Percentiles rank a stretch among this genome's conserved stretches.
phyloP scores from a whole-genome alignment of 1,139 yeast genomes.

The Kodamaea sp. region DNA sequence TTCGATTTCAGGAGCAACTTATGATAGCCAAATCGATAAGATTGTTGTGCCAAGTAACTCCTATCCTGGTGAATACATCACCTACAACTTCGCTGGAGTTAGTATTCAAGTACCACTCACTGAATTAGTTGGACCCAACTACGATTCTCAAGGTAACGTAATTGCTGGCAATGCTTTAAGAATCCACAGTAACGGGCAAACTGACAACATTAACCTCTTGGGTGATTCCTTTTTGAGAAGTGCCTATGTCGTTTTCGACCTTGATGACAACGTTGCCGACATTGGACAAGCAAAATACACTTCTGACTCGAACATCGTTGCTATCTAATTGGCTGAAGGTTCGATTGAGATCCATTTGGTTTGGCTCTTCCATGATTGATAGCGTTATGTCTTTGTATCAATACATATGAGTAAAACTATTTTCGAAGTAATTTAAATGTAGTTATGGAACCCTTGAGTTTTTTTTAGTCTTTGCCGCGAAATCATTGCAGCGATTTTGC shows the following conservation, averaged over 20 bases:
- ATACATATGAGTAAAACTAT: conserved; percentile 1
- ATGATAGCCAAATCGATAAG: conserved; percentile 14
- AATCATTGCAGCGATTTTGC: no score
- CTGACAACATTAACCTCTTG: conserved; percentile 6
- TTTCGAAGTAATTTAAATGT: no score
- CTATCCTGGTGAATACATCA: background rate
- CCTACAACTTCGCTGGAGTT: background rate
- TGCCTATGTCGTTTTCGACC: conserved; percentile 20
- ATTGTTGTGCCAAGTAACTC: conserved; percentile 14
- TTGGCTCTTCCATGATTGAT: no score
- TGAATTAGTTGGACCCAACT: conserved; percentile 6
- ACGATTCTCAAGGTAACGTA: background rate
- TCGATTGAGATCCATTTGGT: background rate
- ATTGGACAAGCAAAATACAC: conserved; percentile 18
- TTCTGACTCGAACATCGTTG: background rate
- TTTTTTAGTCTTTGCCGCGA: no score
- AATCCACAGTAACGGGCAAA: background rate
- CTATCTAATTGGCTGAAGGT: no score
- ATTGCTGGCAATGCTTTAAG: no score
- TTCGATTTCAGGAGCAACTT: conserved; percentile 8
- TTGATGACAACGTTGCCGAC: conserved; percentile 16
- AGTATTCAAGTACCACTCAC: conserved; percentile 3
- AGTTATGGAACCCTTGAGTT: no score
- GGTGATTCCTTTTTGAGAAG: conserved; percentile 21
- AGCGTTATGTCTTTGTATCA: no score